Percentiles rank a stretch among this genome's conserved stretches.
These are phyloP conservation scores for Crassisporium funariophilum DNA, from an alignment of 768 basidiomycete species.

Conservation along the genomic window DNA sequence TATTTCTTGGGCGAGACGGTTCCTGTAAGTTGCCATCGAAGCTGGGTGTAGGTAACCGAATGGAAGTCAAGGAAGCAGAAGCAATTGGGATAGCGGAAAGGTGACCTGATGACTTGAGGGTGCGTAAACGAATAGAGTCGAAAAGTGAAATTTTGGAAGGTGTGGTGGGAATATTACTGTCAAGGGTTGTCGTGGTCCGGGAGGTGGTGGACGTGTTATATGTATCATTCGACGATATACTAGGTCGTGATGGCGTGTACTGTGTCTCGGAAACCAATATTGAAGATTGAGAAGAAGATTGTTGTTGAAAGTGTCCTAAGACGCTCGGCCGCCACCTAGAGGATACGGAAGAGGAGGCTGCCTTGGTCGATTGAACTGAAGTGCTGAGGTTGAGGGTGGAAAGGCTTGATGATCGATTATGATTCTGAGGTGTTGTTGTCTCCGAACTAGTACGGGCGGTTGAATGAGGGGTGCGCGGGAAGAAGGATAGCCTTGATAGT, in stretches of 20 bases:
- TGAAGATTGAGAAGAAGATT: conserved; percentile 46
- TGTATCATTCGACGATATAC: conserved; percentile 60
- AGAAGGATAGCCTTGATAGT: conserved; percentile 47
- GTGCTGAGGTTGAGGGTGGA: conserved; percentile 39
- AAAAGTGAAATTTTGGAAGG: conserved; percentile 42
- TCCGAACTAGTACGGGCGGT: conserved; percentile 26
- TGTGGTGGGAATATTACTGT: conserved; percentile 42
- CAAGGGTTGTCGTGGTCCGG: conserved; percentile 48
- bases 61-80: conserved; percentile 18
- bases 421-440: conserved; percentile 32
- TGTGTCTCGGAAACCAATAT: conserved; percentile 40
- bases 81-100: conserved; percentile 30
- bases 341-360: conserved; percentile 22
- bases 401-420: conserved; percentile 53
- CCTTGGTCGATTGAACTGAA: conserved; percentile 15
- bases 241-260: conserved; percentile 29
- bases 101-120: conserved; percentile 31
- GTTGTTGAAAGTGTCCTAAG: conserved; percentile 60
- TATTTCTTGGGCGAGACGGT: not conserved
- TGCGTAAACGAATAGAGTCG: conserved; percentile 41
- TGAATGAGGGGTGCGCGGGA: conserved; percentile 41
- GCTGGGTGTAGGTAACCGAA: conserved; percentile 11
- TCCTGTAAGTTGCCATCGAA: not conserved
- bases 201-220: conserved; percentile 53
- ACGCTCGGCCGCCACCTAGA: conserved; percentile 68